phyloP scores from a whole-genome alignment of 148 eudicot genomes.

The Suaeda aralocaspica region DNA sequence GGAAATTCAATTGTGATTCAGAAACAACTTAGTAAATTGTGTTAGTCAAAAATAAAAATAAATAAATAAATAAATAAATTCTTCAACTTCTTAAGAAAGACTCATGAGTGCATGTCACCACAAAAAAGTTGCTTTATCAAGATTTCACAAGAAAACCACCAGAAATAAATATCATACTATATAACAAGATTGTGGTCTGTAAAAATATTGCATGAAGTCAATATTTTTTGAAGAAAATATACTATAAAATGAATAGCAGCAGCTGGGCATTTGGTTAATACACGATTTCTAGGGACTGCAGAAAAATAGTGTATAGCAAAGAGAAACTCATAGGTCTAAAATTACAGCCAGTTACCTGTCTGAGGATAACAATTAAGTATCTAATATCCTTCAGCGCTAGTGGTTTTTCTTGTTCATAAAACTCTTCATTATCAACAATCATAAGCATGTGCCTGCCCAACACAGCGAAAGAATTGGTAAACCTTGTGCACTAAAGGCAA shows the following conservation, averaged over 20 bases:
- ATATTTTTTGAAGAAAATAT: background rate
- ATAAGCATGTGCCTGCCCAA: slow-evolving; percentile 89
- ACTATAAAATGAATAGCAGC: background rate
- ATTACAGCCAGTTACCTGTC: slow-evolving; percentile 54
- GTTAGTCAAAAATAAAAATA: no score
- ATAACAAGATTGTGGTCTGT: background rate
- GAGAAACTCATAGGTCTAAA: background rate
- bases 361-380: slow-evolving; percentile 72
- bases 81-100: no score
- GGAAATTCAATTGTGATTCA: no score
- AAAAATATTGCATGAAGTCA: background rate
- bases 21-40: background rate
- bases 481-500: background rate
- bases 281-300: background rate
- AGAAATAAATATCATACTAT: background rate
- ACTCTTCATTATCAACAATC: slow-evolving; percentile 97
- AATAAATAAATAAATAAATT: no score
- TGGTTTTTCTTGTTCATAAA: slow-evolving; percentile 92
- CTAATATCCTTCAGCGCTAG: slow-evolving; percentile 76
- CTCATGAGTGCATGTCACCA: background rate
- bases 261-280: background rate
- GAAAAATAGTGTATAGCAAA: background rate
- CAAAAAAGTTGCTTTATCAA: background rate
- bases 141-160: background rate
- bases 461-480: slow-evolving; percentile 12